Evolutionary conservation across 2,329 filamentous ascomycete species (phyloP).

Genomic region (Rutstroemia sydowiana): DNA sequence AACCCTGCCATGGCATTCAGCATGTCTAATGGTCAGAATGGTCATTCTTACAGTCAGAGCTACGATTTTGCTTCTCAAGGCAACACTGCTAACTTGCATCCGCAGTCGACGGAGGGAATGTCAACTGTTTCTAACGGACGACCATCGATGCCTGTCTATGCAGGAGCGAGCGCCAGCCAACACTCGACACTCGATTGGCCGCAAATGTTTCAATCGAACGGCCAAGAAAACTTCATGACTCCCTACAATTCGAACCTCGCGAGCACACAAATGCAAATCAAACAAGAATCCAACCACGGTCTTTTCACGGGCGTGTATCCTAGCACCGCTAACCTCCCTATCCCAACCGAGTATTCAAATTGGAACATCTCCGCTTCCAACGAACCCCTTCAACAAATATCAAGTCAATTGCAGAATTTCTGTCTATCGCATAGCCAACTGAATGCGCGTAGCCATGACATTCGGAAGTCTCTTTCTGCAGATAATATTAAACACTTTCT

Average conservation of each 20-base stretch:
- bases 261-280: slow-evolving; percentile 62
- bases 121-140: slow-evolving; percentile 21
- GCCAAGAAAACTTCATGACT: slow-evolving; percentile 57
- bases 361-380: slow-evolving; percentile 35
- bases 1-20: slow-evolving; percentile 55
- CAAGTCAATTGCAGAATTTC: slow-evolving; percentile 49
- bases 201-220: slow-evolving; percentile 69
- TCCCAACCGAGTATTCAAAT: slow-evolving; percentile 29
- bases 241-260: slow-evolving; percentile 48
- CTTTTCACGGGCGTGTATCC: slow-evolving; percentile 36
- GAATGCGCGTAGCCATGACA: slow-evolving; percentile 45
- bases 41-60: slow-evolving; percentile 33
- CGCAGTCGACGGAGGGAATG: slow-evolving; percentile 23
- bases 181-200: slow-evolving; percentile 66
- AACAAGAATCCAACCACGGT: slow-evolving; percentile 53
- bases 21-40: slow-evolving; percentile 55
- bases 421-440: slow-evolving; percentile 50
- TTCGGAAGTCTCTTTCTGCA: slow-evolving; percentile 51
- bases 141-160: slow-evolving; percentile 43
- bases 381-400: slow-evolving; percentile 47
- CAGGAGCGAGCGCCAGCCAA: slow-evolving; percentile 46
- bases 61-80: slow-evolving; percentile 30
- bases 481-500: slow-evolving; percentile 66
- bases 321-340: slow-evolving; percentile 22
- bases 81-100: slow-evolving; percentile 27